A percentile compares a stretch with the other conserved stretches of the same genome.
These are phyloP conservation scores for Xanthoceras sorbifolium DNA, from an alignment of 345 rosid genomes.

Conservation along the genomic window DNA sequence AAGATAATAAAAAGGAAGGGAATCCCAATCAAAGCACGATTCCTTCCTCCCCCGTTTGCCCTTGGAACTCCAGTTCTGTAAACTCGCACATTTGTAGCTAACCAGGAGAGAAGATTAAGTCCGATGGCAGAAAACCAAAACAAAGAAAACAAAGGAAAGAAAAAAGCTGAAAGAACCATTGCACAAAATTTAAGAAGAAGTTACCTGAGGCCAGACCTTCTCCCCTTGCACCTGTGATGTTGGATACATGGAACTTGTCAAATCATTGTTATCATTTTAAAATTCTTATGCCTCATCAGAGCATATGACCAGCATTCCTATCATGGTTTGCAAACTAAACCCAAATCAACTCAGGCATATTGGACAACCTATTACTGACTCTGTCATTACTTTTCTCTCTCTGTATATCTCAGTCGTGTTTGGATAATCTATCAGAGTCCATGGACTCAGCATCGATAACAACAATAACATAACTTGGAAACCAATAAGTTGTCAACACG, in stretches of 20 bases:
- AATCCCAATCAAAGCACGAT: slow-evolving; percentile 49
- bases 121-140: background rate
- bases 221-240: slow-evolving; percentile 51
- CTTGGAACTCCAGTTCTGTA: slow-evolving; percentile 70
- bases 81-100: slow-evolving; percentile 57
- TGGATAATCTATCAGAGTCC: background rate
- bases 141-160: background rate
- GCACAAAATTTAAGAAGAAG: background rate
- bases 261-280: slow-evolving; percentile 2
- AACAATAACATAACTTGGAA: background rate
- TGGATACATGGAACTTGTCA: slow-evolving; percentile 16
- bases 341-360: slow-evolving; percentile 4
- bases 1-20: slow-evolving; percentile 63
- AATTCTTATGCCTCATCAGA: slow-evolving; percentile 10
- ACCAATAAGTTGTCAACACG: background rate
- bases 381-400: background rate
- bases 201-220: slow-evolving; percentile 46
- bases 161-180: background rate
- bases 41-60: slow-evolving; percentile 54
- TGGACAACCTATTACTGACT: slow-evolving; percentile 19
- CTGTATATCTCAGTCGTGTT: background rate
- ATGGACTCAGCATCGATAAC: background rate
- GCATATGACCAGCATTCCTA: slow-evolving; percentile 9
- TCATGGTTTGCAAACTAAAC: slow-evolving; percentile 50
- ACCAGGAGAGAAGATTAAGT: slow-evolving; percentile 20